Conservation (phyloP, 352 stramenopile genomes). For the Phytophthora idaei region DNA sequence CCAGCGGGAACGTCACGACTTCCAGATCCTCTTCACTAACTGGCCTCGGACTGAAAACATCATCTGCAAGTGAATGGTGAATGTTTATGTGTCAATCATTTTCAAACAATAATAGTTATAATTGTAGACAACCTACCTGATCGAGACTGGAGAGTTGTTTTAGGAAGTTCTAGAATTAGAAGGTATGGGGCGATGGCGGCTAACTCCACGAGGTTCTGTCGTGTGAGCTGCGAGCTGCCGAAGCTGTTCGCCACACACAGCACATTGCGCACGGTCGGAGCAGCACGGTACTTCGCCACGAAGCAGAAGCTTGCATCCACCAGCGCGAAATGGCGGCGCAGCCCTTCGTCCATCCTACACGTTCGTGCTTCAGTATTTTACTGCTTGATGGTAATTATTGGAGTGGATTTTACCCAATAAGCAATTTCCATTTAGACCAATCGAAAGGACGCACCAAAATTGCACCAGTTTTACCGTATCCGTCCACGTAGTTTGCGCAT, state of each 20-base stretch:
- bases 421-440: no score
- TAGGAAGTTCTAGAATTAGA: slow-evolving; percentile 37
- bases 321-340: slow-evolving; percentile 61
- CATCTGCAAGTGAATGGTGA: slow-evolving; percentile 29
- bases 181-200: slow-evolving; percentile 53
- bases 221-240: slow-evolving; percentile 41
- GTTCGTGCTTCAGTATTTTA: no score
- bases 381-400: no score
- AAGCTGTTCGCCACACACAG: slow-evolving; percentile 71
- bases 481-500: no score
- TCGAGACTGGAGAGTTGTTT: slow-evolving; percentile 3
- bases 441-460: no score
- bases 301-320: slow-evolving; percentile 76
- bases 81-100: neutral
- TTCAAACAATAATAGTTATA: neutral
- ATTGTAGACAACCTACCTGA: slow-evolving; percentile 4
- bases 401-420: no score
- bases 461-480: no score
- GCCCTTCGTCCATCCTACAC: neutral
- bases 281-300: slow-evolving; percentile 50
- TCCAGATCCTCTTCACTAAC: slow-evolving; percentile 40
- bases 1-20: slow-evolving; percentile 65
- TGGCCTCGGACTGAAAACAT: slow-evolving; percentile 43
- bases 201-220: slow-evolving; percentile 48
- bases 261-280: slow-evolving; percentile 55